Percentiles rank a stretch among this genome's conserved stretches.
These are phyloP conservation scores for Besnoitia besnoiti DNA, from an alignment of 169 alveolate species.

Conservation along the genomic window DNA sequence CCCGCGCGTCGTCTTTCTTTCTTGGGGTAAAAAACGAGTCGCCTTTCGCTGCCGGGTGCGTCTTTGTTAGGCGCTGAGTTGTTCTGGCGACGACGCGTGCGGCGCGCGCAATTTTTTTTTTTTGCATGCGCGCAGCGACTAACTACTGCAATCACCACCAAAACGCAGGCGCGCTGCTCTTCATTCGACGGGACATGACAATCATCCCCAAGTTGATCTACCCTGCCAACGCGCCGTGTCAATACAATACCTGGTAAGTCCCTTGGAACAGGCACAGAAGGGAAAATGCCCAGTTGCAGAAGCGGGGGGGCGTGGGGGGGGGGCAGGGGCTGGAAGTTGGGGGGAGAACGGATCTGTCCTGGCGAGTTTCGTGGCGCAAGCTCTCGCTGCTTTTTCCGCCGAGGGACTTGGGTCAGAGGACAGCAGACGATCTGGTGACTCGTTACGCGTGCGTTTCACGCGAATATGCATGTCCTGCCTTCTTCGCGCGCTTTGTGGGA, in stretches of 20 bases:
- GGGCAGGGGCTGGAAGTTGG: neutral
- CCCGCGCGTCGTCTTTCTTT: neutral
- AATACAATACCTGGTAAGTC: slow-evolving; percentile 44
- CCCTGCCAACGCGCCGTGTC: slow-evolving; percentile 85
- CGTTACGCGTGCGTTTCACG: no score
- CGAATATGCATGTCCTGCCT: no score
- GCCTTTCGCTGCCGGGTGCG: no score
- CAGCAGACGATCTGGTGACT: no score
- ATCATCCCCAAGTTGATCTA: slow-evolving; percentile 98
- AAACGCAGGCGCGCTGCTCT: slow-evolving; percentile 99
- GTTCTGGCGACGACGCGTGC: no score
- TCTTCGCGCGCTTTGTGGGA: no score
- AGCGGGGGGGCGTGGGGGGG: neutral
- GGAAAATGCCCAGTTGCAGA: neutral
- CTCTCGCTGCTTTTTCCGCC: neutral
- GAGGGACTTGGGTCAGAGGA: no score
- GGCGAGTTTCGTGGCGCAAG: no score
- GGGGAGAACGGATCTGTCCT: no score
- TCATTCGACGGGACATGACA: slow-evolving; percentile 95
- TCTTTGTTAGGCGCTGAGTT: no score
- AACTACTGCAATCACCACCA: slow-evolving; percentile 99
- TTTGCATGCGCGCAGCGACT: no score
- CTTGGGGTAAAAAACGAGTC: neutral
- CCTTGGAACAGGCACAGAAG: neutral
- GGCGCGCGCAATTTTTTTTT: no score